Base-by-base conservation (phyloP, 2,329 filamentous ascomycete species). In the Penicillium sp. region DNA sequence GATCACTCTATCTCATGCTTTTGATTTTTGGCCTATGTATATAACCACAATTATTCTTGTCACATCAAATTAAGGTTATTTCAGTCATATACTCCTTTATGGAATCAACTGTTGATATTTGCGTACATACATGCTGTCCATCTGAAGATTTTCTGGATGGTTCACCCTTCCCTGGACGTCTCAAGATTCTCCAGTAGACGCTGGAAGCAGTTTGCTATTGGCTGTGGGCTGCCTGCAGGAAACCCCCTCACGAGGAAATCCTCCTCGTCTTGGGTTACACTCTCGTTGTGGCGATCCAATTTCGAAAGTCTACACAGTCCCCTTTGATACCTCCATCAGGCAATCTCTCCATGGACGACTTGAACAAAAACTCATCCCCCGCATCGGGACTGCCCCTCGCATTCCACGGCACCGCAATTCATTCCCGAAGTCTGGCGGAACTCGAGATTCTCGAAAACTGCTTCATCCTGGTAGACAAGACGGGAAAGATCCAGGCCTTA, bases 361-460 rank as follows among this genome's bases (percentile, higher is more conserved):
- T 66, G 12, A 53, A 61, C 34, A 59, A 54, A 45, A 57, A 38
- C 5, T 43, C 59, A 11, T 55, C 48, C 12, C 57, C 57, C 11
- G 59, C 54, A 38, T 63, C 53, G 7, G 67, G 68, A 1, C 63
- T 69, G 0, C 70, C 69, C 12, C 65, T 75, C 1, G 72, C 68
- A 49, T 74, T 77, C 51, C 66, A 76, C 52, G 75, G 75, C 54
- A 74, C 74, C 1, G 54, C 74, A 3, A 70, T 76, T 43, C 75
- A 77, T 61, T 71, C 70, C 7, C 60, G 61, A 17, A 57, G 59
- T 25, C 54, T 67, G 14, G 38, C 59, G 1, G 52, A 66, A 0
- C 68, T 76, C 4, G 71, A 75, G 54, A 71, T 75, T 31, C 60
- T 75, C 14, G 62, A 70, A 31, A 64, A 73, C 25, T 70, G 70